phyloP scores from a whole-genome alignment of 768 basidiomycete genomes.

The Suillus plorans region DNA sequence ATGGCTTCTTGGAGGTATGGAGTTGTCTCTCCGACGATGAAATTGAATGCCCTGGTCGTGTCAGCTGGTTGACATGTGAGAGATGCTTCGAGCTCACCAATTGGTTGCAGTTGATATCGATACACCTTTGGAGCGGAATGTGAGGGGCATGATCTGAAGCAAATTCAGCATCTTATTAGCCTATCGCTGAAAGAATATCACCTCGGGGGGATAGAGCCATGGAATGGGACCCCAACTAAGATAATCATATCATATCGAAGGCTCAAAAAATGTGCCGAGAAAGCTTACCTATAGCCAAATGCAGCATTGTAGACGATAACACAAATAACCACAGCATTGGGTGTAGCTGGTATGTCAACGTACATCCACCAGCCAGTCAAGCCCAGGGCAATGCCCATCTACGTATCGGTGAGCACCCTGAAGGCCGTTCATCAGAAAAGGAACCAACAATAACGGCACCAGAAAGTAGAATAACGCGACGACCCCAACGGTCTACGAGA shows the following conservation, averaged over 20 bases:
- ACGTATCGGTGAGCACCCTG: slow-evolving; percentile 5
- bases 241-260: not conserved
- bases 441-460: slow-evolving; percentile 74
- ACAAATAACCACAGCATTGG: slow-evolving; percentile 82
- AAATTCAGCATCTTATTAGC: slow-evolving; percentile 8
- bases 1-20: slow-evolving; percentile 86
- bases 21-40: slow-evolving; percentile 84
- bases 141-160: slow-evolving; percentile 82
- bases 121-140: slow-evolving; percentile 92
- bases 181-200: slow-evolving; percentile 25
- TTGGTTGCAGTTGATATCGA: slow-evolving; percentile 91
- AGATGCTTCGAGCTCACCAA: slow-evolving; percentile 33
- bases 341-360: slow-evolving; percentile 81
- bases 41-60: slow-evolving; percentile 69
- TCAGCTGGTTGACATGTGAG: slow-evolving; percentile 13
- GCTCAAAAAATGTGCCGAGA: not conserved
- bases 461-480: slow-evolving; percentile 81
- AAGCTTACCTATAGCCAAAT: slow-evolving; percentile 76
- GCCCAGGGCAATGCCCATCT: slow-evolving; percentile 83
- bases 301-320: slow-evolving; percentile 94
- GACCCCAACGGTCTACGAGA: slow-evolving; percentile 88
- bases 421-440: slow-evolving; percentile 6
- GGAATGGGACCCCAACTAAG: slow-evolving; percentile 83
- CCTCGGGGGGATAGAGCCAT: slow-evolving; percentile 88
- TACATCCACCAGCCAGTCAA: slow-evolving; percentile 94